phyloP scores from a whole-genome alignment of 2,329 filamentous ascomycete species.

The Fusarium sp. region DNA sequence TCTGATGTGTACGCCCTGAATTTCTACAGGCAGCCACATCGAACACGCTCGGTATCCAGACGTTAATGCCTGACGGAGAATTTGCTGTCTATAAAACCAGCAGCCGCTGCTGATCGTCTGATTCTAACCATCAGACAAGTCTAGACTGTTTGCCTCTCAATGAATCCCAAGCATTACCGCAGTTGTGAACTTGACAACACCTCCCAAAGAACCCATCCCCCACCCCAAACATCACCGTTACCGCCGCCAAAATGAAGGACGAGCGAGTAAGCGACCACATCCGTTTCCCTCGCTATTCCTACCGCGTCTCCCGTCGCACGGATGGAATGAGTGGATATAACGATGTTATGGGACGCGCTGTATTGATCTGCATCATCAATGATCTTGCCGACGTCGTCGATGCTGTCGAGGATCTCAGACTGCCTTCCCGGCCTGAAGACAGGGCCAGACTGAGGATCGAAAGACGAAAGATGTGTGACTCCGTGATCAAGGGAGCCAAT shows the following conservation, averaged over 20 bases:
- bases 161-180: not conserved
- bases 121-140: not conserved
- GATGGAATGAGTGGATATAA: slow-evolving; percentile 26
- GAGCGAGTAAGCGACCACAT: slow-evolving; percentile 31
- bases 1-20: not conserved
- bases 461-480: slow-evolving; percentile 29
- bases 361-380: slow-evolving; percentile 34
- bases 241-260: slow-evolving; percentile 24
- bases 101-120: not conserved
- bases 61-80: not conserved
- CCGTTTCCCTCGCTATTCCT: slow-evolving; percentile 31
- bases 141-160: slow-evolving; percentile 12
- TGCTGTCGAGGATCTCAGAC: slow-evolving; percentile 30
- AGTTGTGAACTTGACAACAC: not conserved
- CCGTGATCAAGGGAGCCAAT: slow-evolving; percentile 27
- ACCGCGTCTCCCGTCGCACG: slow-evolving; percentile 26
- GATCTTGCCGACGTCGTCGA: slow-evolving; percentile 34
- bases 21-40: not conserved
- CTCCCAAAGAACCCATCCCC: not conserved
- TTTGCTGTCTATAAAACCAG: not conserved
- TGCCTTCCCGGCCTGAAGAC: slow-evolving; percentile 27
- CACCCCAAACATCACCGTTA: not conserved
- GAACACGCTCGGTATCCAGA: not conserved
- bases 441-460: slow-evolving; percentile 22
- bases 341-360: slow-evolving; percentile 30